These are phyloP conservation scores for Discostella stelligera DNA, from an alignment of 352 stramenopile genomes.

Conservation along the genomic window DNA sequence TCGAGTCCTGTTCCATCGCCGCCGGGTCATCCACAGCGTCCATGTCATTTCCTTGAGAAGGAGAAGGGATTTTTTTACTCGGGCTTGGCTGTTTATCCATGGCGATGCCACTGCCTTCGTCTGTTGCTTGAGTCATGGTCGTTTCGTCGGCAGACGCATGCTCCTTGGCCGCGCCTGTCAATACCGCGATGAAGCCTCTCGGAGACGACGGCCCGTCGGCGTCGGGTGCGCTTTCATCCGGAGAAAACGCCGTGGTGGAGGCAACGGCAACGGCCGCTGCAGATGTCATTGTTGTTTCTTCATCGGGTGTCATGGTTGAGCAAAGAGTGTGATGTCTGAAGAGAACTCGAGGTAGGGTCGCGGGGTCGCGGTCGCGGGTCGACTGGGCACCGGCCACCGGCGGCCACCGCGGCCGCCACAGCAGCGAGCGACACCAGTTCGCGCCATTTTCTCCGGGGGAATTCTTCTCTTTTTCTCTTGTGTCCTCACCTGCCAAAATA, in stretches of 20 bases:
- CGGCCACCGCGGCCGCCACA: no score
- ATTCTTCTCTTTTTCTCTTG: no score
- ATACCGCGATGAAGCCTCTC: slow-evolving; percentile 1
- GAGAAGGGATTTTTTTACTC: neutral
- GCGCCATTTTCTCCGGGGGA: no score
- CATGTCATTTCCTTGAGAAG: neutral
- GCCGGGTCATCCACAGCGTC: neutral
- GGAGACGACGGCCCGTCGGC: neutral
- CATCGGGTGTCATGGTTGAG: slow-evolving; percentile 5
- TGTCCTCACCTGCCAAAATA: slow-evolving; percentile 24
- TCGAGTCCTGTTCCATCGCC: neutral
- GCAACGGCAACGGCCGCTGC: neutral
- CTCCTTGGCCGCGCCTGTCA: neutral
- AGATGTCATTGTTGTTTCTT: neutral
- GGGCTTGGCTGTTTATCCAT: neutral
- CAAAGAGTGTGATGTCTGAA: no score
- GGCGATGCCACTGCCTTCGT: neutral
- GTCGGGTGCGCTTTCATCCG: neutral
- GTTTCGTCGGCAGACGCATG: neutral
- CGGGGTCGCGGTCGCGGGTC: no score
- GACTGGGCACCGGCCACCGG: no score
- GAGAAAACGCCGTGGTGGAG: neutral
- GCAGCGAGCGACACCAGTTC: no score
- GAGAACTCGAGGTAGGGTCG: no score
- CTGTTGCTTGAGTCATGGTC: neutral